Evolutionary conservation across 176 grass and related monocot genomes (phyloP).

Genomic region (Tillandsia fasciculata): DNA sequence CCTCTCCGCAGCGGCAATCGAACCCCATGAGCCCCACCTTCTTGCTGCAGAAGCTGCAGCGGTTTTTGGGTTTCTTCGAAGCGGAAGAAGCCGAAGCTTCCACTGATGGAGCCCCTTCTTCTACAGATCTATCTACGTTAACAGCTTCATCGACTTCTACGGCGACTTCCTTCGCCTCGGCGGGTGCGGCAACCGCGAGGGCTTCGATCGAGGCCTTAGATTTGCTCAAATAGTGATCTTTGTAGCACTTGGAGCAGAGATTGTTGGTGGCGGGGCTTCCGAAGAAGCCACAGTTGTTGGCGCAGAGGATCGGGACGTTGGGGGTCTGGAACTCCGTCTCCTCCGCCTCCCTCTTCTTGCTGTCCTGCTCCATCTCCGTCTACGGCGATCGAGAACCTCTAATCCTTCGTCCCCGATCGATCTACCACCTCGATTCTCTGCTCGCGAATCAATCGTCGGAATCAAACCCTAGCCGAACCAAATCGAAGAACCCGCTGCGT

Average conservation of each 20-base stretch:
- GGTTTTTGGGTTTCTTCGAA: conserved; percentile 1
- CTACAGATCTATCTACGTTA: not conserved
- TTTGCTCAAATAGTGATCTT: conserved; percentile 24
- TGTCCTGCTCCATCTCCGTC: conserved; percentile 32
- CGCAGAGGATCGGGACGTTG: conserved; percentile 31
- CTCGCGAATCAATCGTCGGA: conserved; percentile 2
- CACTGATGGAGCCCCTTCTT: conserved; percentile 7
- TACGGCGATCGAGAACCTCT: not conserved
- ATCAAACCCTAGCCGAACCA: not conserved
- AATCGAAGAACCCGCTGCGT: not conserved
- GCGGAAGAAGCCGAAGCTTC: not conserved
- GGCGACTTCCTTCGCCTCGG: conserved; percentile 9
- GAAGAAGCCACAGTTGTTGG: conserved; percentile 68
- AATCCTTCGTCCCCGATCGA: not conserved
- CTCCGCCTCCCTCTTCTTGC: conserved; percentile 23
- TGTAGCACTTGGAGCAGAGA: conserved; percentile 63
- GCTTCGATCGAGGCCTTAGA: conserved; percentile 24
- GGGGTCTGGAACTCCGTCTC: not conserved
- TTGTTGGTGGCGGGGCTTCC: conserved; percentile 36
- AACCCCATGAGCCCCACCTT: conserved; percentile 62
- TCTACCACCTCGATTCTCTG: not conserved
- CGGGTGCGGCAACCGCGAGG: not conserved
- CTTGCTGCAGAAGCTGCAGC: conserved; percentile 27
- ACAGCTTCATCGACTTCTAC: not conserved
- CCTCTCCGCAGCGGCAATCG: conserved; percentile 54